Percentiles rank a stretch among this genome's conserved stretches.
These are phyloP conservation scores for Sophora flavescens DNA, from an alignment of 306 rosid species.

Conservation along the genomic window DNA sequence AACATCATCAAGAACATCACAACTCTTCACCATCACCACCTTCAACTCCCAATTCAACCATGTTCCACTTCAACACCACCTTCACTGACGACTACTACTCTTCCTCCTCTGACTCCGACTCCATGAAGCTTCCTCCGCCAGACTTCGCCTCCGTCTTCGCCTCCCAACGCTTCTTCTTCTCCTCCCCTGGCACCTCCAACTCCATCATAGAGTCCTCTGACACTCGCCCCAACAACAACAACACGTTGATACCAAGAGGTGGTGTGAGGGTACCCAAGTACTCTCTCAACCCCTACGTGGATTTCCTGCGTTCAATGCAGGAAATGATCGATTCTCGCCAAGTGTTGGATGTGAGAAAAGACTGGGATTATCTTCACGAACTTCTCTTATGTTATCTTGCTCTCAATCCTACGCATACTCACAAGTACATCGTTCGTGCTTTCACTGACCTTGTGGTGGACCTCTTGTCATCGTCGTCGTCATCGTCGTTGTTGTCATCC, in stretches of 20 bases:
- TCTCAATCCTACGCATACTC: constrained; percentile 74
- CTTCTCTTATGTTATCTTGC: constrained; percentile 86
- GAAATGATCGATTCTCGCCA: constrained; percentile 79
- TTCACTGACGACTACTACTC: constrained; percentile 42
- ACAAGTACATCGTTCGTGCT: constrained; percentile 79
- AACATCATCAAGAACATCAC: constrained; percentile 37
- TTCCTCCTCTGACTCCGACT: constrained; percentile 46
- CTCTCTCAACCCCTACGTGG: constrained; percentile 74
- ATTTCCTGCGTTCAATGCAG: constrained; percentile 83
- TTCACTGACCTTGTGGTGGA: constrained; percentile 74
- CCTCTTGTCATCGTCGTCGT: constrained; percentile 49
- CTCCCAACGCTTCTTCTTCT: constrained; percentile 89
- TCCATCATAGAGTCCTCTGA: constrained; percentile 72
- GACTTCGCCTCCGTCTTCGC: constrained; percentile 77
- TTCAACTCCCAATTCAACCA: constrained; percentile 30
- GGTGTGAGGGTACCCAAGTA: constrained; percentile 69
- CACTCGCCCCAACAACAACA: not conserved
- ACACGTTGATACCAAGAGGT: constrained; percentile 30
- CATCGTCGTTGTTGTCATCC: constrained; percentile 43
- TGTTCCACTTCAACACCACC: constrained; percentile 42
- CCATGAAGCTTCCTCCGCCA: constrained; percentile 52
- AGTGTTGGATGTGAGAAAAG: constrained; percentile 49
- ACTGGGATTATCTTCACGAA: constrained; percentile 77
- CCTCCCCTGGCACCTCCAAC: constrained; percentile 90
- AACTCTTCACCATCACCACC: constrained; percentile 39